Base-by-base conservation (phyloP, 345 rosid genomes). In the Eucalyptus dawsonii region DNA sequence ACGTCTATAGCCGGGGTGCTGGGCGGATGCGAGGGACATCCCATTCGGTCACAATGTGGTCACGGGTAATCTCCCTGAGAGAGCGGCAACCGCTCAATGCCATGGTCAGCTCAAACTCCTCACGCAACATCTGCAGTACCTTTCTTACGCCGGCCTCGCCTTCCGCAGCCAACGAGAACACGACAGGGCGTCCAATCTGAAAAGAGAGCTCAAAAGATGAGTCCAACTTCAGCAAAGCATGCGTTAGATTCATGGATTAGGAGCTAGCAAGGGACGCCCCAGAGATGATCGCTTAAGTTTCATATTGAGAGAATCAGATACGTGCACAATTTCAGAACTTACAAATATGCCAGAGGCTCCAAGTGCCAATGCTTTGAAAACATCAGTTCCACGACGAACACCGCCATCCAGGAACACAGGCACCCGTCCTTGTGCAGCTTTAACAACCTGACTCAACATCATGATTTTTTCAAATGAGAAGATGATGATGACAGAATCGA, bases 381-480 rank as follows among this genome's bases (percentile, higher is more conserved):
- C 99, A 91, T 98, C 99, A 4, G 99, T 98, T 92, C 99, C 99
- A 88, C 98, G 99, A 11, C 99, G 96, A 88, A 98, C 95, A 45
- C 99, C 99, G 21, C 99, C 98, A 72, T 98, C 99, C 9, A 98
- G 97, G 87, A 98, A 98, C 47, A 98, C 99, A 22, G 98, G 99
- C 87, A 98, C 91, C 60, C 95, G 92, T 89, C 98, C 98, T 91
- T 96, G 95, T 37, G 94, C 96, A 88, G 98, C 99, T 93, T 98
- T 96, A 29, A 97, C 99, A 51, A 97, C 97, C 99, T 97, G 90
- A 76, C 47, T 21, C 42, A n/a, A 86, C 17, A 21, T 87, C 80
- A 25, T 11, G 27, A 37, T 34, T 22, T 37, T 76, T 76, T 76
- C 29, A 40, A 6, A 76, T 76, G 29, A 37, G 85, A 76, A 76